Base-by-base conservation (phyloP, 768 basidiomycete species). In the Gloeopeniophorella convolvens region DNA sequence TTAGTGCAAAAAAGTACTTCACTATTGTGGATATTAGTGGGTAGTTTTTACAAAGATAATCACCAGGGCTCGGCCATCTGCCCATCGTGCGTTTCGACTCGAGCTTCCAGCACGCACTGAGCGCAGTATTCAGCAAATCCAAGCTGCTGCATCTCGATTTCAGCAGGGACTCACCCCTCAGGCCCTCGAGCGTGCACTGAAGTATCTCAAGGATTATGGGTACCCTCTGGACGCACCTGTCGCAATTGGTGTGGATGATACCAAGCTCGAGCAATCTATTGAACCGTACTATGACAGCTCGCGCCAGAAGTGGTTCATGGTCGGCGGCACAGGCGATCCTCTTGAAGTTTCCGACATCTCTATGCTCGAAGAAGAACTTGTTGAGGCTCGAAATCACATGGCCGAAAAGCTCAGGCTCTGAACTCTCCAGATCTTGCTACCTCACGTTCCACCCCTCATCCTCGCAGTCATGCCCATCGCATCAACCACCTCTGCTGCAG, bases 361-460 rank as follows among this genome's bases (percentile, higher is more conserved):
- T 1, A 12, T 21, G 9, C 16, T 67, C 0, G 21, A 34, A 4
- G 21, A 43, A 1, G 27, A 59, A 3, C 35, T 70, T 6, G 31
- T 48, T 7, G 45, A 51, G 5, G 40, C 40, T 1, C 39, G 34
- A 24, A 10, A 41, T 11, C 16, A 37, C 18, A 59, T 62, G 26
- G 67, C 64, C 3, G 58, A 55, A 0, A 63, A 72, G 67, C 16
- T 72, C 16, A 63, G 65, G 1, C 43, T 73, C 4, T 73, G 65
- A 64, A 54, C 42, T 26, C 30, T 70, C 6, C 56, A 57, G 15
- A 55, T 72, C 10, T 68, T 66, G 13, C 27, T 65, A 0, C 63
- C 69, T 0, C 64, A 65, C 18, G 55, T 71, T 1, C 53, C 66
- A 0, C 65, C 72, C 0, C 60, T 72, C 18, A 60, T 73, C 13